Conservation (phyloP, 306 rosid genomes). For the Cucurbita maxima region DNA sequence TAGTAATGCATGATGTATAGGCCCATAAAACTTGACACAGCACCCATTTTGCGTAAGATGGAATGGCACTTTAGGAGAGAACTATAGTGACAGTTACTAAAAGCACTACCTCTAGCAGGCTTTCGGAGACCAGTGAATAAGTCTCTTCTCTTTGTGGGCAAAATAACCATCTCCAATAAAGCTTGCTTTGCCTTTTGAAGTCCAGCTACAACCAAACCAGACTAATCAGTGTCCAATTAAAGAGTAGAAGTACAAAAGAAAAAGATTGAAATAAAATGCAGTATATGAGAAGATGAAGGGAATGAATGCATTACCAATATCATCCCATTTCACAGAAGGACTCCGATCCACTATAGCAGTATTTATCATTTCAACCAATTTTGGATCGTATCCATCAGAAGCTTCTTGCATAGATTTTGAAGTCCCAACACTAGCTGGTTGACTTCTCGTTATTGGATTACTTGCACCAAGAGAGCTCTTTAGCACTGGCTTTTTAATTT, state of each 20-base stretch:
- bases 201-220: constrained; percentile 50
- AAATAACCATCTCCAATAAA: constrained; percentile 94
- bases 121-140: constrained; percentile 92
- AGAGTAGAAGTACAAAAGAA: not conserved
- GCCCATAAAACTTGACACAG: not conserved
- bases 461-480: constrained; percentile 23
- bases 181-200: constrained; percentile 96
- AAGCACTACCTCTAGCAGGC: constrained; percentile 72
- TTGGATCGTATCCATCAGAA: constrained; percentile 43
- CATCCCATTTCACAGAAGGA: constrained; percentile 95
- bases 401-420: constrained; percentile 39
- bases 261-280: not conserved
- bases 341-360: constrained; percentile 84
- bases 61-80: not conserved
- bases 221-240: constrained; percentile 15
- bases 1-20: not conserved
- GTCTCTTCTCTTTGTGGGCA: constrained; percentile 90
- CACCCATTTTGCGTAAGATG: not conserved
- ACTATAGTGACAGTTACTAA: not conserved
- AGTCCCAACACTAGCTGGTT: constrained; percentile 33
- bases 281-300: not conserved
- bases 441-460: constrained; percentile 18
- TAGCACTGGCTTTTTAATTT: constrained; percentile 29
- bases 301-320: constrained; percentile 52
- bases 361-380: constrained; percentile 84